phyloP scores from a whole-genome alignment of 306 rosid genomes.

The Trichosanthes truncata region DNA sequence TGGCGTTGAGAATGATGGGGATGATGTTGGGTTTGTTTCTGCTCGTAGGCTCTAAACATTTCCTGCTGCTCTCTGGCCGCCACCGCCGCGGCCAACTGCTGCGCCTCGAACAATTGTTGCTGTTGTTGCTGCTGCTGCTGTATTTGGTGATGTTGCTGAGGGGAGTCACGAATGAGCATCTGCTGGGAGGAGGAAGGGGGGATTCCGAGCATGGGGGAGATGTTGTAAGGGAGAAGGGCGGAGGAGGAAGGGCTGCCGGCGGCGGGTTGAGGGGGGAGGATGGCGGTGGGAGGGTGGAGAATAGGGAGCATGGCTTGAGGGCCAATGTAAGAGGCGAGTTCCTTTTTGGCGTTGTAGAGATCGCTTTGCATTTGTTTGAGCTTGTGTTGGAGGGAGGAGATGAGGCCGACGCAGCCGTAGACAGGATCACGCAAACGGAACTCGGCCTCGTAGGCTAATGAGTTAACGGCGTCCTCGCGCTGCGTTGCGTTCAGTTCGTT shows the following conservation, averaged over 20 bases:
- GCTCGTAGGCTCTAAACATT: conserved; percentile 41
- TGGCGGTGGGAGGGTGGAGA: conserved; percentile 7
- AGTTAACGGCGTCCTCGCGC: conserved; percentile 85
- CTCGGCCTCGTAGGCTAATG: conserved; percentile 83
- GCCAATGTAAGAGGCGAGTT: conserved; percentile 63
- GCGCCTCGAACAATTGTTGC: conserved; percentile 55
- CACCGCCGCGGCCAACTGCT: conserved; percentile 52
- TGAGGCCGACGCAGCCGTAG: conserved; percentile 85
- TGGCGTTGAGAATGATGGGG: conserved; percentile 21
- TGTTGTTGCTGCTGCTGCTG: conserved; percentile 31
- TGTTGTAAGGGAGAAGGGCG: conserved; percentile 23
- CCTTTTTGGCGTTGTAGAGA: conserved; percentile 51
- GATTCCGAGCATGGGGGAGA: conserved; percentile 23
- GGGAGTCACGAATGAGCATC: conserved; percentile 44
- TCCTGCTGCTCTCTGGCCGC: conserved; percentile 68
- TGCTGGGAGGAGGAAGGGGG: conserved; percentile 3
- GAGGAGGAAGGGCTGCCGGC: conserved; percentile 19
- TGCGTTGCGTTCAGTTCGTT: conserved; percentile 58
- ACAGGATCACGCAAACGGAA: conserved; percentile 82
- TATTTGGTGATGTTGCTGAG: conserved; percentile 16
- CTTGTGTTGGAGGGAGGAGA: conserved; percentile 71
- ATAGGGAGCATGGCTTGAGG: conserved; percentile 44
- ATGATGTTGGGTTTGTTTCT: conserved; percentile 5
- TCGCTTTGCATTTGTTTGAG: conserved; percentile 46
- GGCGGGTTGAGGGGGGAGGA: conserved; percentile 15